These are phyloP conservation scores for Clonostachys chloroleuca DNA, from an alignment of 2,329 filamentous ascomycete species.

Conservation along the genomic window DNA sequence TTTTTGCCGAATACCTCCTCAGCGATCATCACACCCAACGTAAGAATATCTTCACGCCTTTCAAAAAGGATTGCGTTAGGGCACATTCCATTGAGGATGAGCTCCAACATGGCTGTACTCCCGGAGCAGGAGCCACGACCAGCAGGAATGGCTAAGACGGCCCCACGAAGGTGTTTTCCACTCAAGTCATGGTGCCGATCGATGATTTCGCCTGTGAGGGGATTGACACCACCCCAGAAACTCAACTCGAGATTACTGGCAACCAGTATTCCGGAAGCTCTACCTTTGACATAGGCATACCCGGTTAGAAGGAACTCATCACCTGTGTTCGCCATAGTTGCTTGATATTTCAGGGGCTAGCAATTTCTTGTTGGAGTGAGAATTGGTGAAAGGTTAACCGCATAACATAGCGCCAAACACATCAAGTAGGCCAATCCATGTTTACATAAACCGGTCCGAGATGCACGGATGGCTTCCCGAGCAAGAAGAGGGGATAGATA, in stretches of 20 bases:
- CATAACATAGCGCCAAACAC: too few species aligned
- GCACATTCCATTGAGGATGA: slow-evolving; percentile 29
- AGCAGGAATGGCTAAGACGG: slow-evolving; percentile 34
- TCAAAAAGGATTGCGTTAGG: slow-evolving; percentile 35
- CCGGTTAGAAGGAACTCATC: too few species aligned
- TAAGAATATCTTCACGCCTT: slow-evolving; percentile 34
- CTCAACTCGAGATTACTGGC: slow-evolving; percentile 23
- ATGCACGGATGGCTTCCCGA: too few species aligned
- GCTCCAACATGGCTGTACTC: slow-evolving; percentile 36
- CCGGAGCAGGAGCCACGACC: slow-evolving; percentile 42
- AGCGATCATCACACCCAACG: slow-evolving; percentile 36
- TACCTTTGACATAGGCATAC: too few species aligned
- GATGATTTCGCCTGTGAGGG: slow-evolving; percentile 31
- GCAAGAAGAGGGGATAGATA: too few species aligned
- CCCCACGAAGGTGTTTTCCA: slow-evolving; percentile 19
- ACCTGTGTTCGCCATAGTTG: too few species aligned
- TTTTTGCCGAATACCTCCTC: slow-evolving; percentile 28
- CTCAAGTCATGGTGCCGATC: slow-evolving; percentile 35
- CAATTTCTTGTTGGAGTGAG: too few species aligned
- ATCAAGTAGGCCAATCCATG: too few species aligned
- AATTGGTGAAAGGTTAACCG: too few species aligned
- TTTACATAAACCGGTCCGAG: too few species aligned
- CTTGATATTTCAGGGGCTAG: too few species aligned
- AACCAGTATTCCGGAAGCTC: slow-evolving; percentile 9
- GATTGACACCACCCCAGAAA: slow-evolving; percentile 39